Evolutionary conservation across 805 yeast species (phyloP).

Genomic region (Ogataea trehaloabstinens): DNA sequence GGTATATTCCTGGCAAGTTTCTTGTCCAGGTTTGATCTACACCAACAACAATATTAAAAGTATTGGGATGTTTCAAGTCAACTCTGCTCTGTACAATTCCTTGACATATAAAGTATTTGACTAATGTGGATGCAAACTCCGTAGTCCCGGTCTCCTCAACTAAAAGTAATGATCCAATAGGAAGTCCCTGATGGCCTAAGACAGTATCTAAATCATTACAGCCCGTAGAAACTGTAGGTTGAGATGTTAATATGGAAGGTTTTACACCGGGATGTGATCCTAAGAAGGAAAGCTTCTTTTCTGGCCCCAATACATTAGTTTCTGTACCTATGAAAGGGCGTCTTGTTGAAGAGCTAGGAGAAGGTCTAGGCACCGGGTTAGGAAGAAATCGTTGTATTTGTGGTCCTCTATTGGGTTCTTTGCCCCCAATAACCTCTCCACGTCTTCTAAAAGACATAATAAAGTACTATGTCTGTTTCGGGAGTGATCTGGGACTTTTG

Average conservation of each 20-base stretch:
- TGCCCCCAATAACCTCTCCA: slow-evolving; percentile 43
- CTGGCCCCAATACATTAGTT: no score
- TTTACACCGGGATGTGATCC: slow-evolving; percentile 55
- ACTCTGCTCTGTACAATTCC: slow-evolving; percentile 67
- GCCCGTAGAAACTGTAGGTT: slow-evolving; percentile 79
- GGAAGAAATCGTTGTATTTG: neutral
- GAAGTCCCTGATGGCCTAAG: slow-evolving; percentile 80
- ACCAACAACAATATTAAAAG: slow-evolving; percentile 67
- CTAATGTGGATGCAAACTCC: slow-evolving; percentile 72
- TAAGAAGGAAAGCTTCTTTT: no score
- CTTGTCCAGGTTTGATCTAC: slow-evolving; percentile 56
- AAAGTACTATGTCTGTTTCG: no score
- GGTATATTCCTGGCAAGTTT: slow-evolving; percentile 74
- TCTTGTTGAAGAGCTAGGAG: no score
- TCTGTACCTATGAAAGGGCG: no score
- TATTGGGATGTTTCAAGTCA: slow-evolving; percentile 38
- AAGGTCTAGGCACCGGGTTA: no score
- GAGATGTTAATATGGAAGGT: slow-evolving; percentile 77
- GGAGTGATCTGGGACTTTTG: no score
- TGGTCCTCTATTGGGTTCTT: neutral
- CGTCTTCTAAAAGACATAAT: slow-evolving; percentile 59
- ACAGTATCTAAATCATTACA: slow-evolving; percentile 70
- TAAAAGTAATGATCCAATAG: slow-evolving; percentile 67
- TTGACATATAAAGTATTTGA: slow-evolving; percentile 71
- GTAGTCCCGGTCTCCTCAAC: slow-evolving; percentile 87